Percentiles rank a stretch among this genome's conserved stretches.
Conservation (phyloP, 805 yeast species). For the Komagataella pseudopastoris region DNA sequence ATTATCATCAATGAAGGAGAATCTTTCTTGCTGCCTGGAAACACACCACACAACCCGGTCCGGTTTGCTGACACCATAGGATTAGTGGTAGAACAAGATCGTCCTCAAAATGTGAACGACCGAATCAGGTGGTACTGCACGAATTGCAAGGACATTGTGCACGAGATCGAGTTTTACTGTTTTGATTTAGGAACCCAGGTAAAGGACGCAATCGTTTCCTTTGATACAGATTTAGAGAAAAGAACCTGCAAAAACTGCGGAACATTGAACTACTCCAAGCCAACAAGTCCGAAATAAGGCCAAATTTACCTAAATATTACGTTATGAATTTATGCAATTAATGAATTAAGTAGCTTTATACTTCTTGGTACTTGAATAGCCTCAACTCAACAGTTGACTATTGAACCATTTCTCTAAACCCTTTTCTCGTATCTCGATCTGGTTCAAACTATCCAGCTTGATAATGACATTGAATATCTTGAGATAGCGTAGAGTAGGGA, state of each 20-base stretch:
- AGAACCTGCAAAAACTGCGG: slow-evolving; percentile 73
- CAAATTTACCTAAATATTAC: slow-evolving; percentile 2
- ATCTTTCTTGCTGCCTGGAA: slow-evolving; percentile 75
- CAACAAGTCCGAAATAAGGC: slow-evolving; percentile 10
- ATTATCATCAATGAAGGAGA: slow-evolving; percentile 73
- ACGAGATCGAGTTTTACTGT: slow-evolving; percentile 63
- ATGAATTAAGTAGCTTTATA: not conserved
- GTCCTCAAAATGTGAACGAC: slow-evolving; percentile 63
- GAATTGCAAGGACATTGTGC: slow-evolving; percentile 48
- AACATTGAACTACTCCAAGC: slow-evolving; percentile 54
- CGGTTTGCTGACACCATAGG: slow-evolving; percentile 81
- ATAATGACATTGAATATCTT: not conserved
- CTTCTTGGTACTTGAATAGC: not conserved
- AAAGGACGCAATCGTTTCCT: slow-evolving; percentile 62
- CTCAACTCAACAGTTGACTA: not conserved
- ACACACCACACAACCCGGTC: slow-evolving; percentile 83
- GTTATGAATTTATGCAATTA: slow-evolving; percentile 3
- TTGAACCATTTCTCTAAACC: not conserved
- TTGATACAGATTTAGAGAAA: slow-evolving; percentile 46
- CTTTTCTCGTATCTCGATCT: not conserved
- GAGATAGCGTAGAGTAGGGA: not conserved
- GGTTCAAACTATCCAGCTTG: not conserved
- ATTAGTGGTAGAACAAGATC: slow-evolving; percentile 81
- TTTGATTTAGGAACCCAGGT: slow-evolving; percentile 83
- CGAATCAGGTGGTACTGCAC: slow-evolving; percentile 81